phyloP scores from a whole-genome alignment of 192 early-diverging fungal species.

The Diversispora eburnea region DNA sequence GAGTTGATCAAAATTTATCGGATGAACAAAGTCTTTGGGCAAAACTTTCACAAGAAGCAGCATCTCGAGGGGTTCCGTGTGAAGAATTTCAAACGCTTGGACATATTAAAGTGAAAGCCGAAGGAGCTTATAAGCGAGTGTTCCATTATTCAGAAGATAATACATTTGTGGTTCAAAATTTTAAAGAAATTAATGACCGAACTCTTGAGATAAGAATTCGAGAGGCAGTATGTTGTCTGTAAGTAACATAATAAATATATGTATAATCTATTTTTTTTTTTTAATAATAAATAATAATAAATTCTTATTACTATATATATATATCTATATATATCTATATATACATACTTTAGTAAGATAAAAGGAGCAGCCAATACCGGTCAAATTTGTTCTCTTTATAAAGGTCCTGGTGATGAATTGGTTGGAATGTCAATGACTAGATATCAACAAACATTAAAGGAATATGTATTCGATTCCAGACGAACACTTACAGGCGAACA shows the following conservation, averaged over 20 bases:
- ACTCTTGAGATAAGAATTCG: slow-evolving; percentile 53
- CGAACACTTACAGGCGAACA: slow-evolving; percentile 50
- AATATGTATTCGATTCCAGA: slow-evolving; percentile 53
- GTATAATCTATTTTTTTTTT: not conserved
- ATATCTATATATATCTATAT: no score
- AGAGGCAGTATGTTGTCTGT: slow-evolving; percentile 55
- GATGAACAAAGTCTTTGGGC: not conserved
- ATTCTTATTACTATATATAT: no score
- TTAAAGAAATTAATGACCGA: slow-evolving; percentile 50
- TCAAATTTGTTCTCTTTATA: slow-evolving; percentile 53
- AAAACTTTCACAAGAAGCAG: slow-evolving; percentile 23
- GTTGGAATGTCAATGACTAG: slow-evolving; percentile 60
- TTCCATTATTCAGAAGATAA: slow-evolving; percentile 47
- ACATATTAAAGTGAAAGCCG: slow-evolving; percentile 42
- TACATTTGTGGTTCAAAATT: slow-evolving; percentile 52
- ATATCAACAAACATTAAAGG: slow-evolving; percentile 54
- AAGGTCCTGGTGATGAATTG: slow-evolving; percentile 47
- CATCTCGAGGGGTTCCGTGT: slow-evolving; percentile 35
- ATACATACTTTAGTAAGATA: slow-evolving; percentile 41
- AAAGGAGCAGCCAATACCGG: slow-evolving; percentile 46
- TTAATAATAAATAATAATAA: not conserved
- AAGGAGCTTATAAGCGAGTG: slow-evolving; percentile 57
- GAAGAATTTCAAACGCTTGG: slow-evolving; percentile 32
- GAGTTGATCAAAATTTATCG: not conserved
- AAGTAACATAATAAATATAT: slow-evolving; percentile 28